Percentiles rank a stretch among this genome's conserved stretches.
These are phyloP conservation scores for Pichia sp. DNA, from an alignment of 1,139 yeast species.

Conservation along the genomic window DNA sequence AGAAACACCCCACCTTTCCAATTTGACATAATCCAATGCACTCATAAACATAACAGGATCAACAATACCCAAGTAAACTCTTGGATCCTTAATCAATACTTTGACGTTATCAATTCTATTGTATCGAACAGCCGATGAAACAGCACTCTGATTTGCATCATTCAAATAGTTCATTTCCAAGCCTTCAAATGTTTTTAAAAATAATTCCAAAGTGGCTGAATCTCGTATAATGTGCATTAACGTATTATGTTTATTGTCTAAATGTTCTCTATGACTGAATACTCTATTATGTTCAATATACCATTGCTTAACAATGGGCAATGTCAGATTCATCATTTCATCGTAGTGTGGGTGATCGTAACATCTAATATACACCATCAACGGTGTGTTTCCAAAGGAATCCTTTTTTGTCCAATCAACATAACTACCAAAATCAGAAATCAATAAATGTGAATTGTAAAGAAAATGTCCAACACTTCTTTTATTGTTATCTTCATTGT, in stretches of 20 bases:
- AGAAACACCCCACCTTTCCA: conserved; percentile 20
- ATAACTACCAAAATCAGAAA: conserved; percentile 48
- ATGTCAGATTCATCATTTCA: conserved; percentile 41
- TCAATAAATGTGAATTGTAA: conserved; percentile 49
- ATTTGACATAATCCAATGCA: conserved; percentile 47
- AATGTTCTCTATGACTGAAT: conserved; percentile 52
- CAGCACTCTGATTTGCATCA: conserved; percentile 25
- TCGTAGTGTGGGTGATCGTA: conserved; percentile 71
- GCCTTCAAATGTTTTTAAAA: conserved; percentile 32
- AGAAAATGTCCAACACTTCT: conserved; percentile 71
- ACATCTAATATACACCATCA: conserved; percentile 68
- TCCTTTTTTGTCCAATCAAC: conserved; percentile 73
- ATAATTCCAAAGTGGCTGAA: conserved; percentile 18
- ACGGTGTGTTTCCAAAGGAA: conserved; percentile 66
- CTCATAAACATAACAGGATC: conserved; percentile 39
- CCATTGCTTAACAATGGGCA: conserved; percentile 41
- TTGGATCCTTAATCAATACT: conserved; percentile 38
- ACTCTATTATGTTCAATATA: conserved; percentile 28
- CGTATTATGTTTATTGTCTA: conserved; percentile 69
- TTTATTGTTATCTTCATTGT: conserved; percentile 42
- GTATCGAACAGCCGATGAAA: conserved; percentile 44
- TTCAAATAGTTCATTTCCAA: conserved; percentile 65
- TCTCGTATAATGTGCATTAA: conserved; percentile 60
- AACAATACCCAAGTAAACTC: conserved; percentile 39
- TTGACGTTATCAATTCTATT: conserved; percentile 55